These are phyloP conservation scores for Euphrasia arctica DNA, from an alignment of 305 asterid genomes.

Conservation along the genomic window DNA sequence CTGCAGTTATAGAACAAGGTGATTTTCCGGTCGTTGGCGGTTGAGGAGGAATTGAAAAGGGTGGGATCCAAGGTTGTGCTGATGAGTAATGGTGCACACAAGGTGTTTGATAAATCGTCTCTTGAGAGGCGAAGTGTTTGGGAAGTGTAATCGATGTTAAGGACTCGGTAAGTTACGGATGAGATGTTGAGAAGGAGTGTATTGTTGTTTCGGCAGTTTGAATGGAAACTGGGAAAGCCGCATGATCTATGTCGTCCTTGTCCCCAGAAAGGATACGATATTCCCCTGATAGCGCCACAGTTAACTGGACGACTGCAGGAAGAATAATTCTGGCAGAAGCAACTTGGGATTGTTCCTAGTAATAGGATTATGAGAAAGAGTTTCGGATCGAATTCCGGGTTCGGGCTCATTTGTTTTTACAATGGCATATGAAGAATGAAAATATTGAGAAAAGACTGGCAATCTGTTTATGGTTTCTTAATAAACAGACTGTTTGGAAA, in stretches of 20 bases:
- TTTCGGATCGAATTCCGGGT: not conserved
- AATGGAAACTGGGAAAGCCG: conserved; percentile 50
- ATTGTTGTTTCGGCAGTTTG: conserved; percentile 27
- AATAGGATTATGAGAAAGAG: not conserved
- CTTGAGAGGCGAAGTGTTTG: conserved; percentile 39
- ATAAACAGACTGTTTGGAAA: too few relatives aligned
- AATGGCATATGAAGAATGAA: too few relatives aligned
- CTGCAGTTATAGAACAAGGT: conserved; percentile 47
- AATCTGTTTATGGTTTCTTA: too few relatives aligned
- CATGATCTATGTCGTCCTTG: conserved; percentile 37
- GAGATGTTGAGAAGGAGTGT: conserved; percentile 27
- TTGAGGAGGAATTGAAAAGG: conserved; percentile 22
- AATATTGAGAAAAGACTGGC: too few relatives aligned
- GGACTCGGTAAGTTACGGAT: conserved; percentile 30
- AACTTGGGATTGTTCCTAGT: not conserved
- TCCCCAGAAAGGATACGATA: conserved; percentile 56
- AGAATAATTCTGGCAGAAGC: not conserved
- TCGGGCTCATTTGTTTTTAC: not conserved
- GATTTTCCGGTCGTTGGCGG: conserved; percentile 28
- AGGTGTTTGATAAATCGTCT: conserved; percentile 35
- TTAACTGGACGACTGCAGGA: conserved; percentile 30
- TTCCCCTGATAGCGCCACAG: conserved; percentile 33
- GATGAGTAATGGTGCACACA: conserved; percentile 24
- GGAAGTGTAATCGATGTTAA: not conserved
- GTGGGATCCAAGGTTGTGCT: conserved; percentile 33